Conservation (phyloP, 2,329 filamentous ascomycete genomes). For the Ramichloridium luteum region DNA sequence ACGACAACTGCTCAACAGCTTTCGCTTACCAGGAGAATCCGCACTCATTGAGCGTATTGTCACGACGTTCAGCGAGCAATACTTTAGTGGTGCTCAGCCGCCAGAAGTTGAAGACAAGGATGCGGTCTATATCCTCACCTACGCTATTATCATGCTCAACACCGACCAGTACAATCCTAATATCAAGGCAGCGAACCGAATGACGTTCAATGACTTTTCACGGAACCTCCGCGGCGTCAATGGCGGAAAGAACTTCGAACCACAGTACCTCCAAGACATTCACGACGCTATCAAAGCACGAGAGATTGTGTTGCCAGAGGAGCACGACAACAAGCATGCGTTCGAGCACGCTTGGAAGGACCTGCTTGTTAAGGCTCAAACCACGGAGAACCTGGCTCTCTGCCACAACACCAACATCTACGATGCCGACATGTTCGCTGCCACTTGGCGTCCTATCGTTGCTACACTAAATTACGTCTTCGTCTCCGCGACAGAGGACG, state of each 20-base stretch:
- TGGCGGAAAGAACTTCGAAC: constrained; percentile 67
- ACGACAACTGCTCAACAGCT: constrained; percentile 74
- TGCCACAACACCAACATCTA: constrained; percentile 80
- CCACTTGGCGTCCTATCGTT: constrained; percentile 89
- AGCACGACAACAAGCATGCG: constrained; percentile 91
- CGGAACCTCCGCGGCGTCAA: constrained; percentile 88
- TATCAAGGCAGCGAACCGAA: constrained; percentile 63
- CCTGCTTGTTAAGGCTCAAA: constrained; percentile 70
- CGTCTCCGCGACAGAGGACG: constrained; percentile 94
- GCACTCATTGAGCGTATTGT: constrained; percentile 88
- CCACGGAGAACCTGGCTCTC: constrained; percentile 58
- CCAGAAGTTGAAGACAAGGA: constrained; percentile 74
- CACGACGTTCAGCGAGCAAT: constrained; percentile 74
- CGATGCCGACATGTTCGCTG: constrained; percentile 94
- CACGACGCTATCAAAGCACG: constrained; percentile 84
- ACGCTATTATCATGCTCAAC: constrained; percentile 95
- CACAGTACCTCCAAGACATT: constrained; percentile 72
- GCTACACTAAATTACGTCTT: constrained; percentile 96
- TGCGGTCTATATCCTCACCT: constrained; percentile 78
- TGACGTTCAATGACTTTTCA: constrained; percentile 72
- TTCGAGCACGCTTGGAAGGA: constrained; percentile 99
- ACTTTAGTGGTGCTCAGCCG: constrained; percentile 56
- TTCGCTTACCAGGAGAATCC: constrained; percentile 87
- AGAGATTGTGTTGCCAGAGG: constrained; percentile 93
- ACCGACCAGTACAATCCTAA: constrained; percentile 96